These are phyloP conservation scores for Theobroma grandiflorum DNA, from an alignment of 441 rosid species.

Conservation along the genomic window DNA sequence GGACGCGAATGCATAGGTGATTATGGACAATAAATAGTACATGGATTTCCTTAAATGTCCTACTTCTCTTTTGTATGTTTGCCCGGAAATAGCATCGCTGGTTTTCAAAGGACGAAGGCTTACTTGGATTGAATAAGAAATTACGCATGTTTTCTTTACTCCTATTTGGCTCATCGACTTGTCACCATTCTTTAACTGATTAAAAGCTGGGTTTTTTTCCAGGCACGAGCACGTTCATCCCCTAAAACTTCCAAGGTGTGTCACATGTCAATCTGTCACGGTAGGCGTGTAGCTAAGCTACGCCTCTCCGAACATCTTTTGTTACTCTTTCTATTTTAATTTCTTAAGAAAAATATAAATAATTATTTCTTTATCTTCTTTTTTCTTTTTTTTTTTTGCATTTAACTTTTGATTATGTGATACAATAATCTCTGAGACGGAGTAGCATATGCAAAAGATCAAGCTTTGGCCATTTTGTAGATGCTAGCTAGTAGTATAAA, in stretches of 20 bases:
- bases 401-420: no score
- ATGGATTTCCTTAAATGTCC: slow-evolving; percentile 4
- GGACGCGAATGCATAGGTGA: not conserved
- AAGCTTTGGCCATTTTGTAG: no score
- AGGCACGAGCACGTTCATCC: slow-evolving; percentile 12
- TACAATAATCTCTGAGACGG: no score
- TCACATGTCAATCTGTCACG: not conserved
- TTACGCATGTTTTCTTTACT: slow-evolving; percentile 26
- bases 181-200: slow-evolving; percentile 5
- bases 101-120: not conserved
- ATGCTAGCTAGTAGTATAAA: no score
- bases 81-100: slow-evolving; percentile 20
- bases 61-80: slow-evolving; percentile 4
- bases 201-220: not conserved
- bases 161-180: not conserved
- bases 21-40: not conserved
- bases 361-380: no score
- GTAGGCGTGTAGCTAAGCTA: not conserved
- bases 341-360: no score
- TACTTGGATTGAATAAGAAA: slow-evolving; percentile 4
- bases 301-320: not conserved
- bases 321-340: no score
- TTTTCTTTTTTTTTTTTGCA: no score
- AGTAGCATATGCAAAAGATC: no score
- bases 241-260: not conserved